Conservation (phyloP, 306 rosid genomes). For the Cicer chorassanicum region DNA sequence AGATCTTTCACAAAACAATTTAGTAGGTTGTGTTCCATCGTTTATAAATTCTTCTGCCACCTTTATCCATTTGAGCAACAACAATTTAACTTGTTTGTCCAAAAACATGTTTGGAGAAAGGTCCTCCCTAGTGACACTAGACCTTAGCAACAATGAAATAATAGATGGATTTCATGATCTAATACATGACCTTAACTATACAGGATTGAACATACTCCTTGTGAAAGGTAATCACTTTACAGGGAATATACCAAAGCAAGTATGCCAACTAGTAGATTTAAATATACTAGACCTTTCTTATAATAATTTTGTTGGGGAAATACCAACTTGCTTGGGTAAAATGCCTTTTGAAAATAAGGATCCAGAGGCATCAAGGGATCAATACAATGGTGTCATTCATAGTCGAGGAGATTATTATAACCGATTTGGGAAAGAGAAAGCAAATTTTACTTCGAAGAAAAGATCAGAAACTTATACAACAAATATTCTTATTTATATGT, state of each 20-base stretch:
- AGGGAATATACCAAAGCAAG: not conserved
- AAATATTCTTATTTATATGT: not conserved
- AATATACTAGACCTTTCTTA: not conserved
- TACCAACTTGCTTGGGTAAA: conserved; percentile 30
- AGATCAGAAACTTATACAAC: not conserved
- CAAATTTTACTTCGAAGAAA: not conserved
- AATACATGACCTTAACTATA: not conserved
- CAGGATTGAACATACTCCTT: conserved; percentile 7
- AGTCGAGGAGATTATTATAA: no score
- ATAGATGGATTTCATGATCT: conserved; percentile 1
- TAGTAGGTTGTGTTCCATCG: conserved; percentile 1
- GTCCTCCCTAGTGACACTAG: not conserved
- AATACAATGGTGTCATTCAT: not conserved
- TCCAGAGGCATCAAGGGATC: not conserved
- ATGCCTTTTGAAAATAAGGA: not conserved
- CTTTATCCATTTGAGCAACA: conserved; percentile 9
- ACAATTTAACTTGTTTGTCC: conserved; percentile 16
- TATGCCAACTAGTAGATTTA: conserved; percentile 18
- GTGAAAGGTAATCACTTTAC: conserved; percentile 17
- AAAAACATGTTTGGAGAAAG: conserved; percentile 5
- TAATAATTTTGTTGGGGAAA: conserved; percentile 3
- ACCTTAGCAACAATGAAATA: conserved; percentile 36
- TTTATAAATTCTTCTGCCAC: not conserved
- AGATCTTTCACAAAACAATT: conserved; percentile 22
- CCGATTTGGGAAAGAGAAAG: not conserved